phyloP scores from a whole-genome alignment of 805 yeast species.

The Candida stauntonica region DNA sequence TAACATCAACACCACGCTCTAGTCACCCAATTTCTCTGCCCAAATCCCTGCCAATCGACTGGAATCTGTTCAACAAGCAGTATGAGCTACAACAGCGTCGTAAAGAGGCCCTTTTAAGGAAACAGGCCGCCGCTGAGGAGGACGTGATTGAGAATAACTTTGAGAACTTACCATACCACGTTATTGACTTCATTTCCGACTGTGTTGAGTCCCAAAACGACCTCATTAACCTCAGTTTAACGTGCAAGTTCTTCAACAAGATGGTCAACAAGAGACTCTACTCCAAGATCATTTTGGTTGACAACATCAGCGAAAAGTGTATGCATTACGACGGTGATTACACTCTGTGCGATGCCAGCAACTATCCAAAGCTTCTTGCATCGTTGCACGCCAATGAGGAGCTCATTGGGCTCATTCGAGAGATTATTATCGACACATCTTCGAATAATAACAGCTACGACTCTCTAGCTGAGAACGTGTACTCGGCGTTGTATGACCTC shows the following conservation, averaged over 20 bases:
- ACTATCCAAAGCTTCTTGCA: conserved; percentile 27
- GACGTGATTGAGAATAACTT: conserved; percentile 20
- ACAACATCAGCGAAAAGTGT: conserved; percentile 20
- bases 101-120: conserved; percentile 11
- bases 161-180: conserved; percentile 27
- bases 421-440: conserved; percentile 28
- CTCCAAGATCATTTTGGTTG: conserved; percentile 24
- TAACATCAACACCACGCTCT: conserved; percentile 26
- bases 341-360: conserved; percentile 22
- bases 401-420: conserved; percentile 21
- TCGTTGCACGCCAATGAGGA: conserved; percentile 26
- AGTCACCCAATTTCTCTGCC: conserved; percentile 25
- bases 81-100: conserved; percentile 22
- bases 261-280: conserved; percentile 27
- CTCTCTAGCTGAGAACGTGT: conserved; percentile 20
- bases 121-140: conserved; percentile 3
- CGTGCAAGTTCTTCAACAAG: conserved; percentile 26
- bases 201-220: conserved; percentile 28
- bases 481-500: conserved; percentile 24
- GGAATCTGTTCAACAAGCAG: conserved; percentile 28
- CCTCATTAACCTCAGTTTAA: conserved; percentile 22
- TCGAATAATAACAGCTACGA: conserved; percentile 23
- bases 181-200: conserved; percentile 26
- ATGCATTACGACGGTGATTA: conserved; percentile 23
- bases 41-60: conserved; percentile 26